phyloP scores from a whole-genome alignment of 495 filamentous ascomycete genomes.

The Tuber borchii region DNA sequence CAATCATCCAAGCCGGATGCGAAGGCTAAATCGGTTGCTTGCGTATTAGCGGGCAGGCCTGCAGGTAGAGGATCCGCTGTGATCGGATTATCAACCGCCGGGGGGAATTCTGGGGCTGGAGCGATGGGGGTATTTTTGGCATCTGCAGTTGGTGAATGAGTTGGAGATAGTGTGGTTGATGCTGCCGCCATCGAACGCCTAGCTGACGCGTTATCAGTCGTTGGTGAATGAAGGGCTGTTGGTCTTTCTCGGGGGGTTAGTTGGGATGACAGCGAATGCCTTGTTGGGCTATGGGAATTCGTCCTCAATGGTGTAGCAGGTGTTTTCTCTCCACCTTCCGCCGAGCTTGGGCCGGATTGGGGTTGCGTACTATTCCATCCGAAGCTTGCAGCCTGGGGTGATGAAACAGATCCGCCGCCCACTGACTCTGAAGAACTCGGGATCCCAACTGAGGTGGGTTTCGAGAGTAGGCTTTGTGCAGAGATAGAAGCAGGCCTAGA shows the following conservation, averaged over 20 bases:
- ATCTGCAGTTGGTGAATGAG: constrained; percentile 9
- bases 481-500: neutral
- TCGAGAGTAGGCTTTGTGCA: constrained; percentile 9
- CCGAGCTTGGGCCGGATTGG: constrained; percentile 14
- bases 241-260: constrained; percentile 20
- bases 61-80: constrained; percentile 6
- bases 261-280: constrained; percentile 20
- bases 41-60: constrained; percentile 1
- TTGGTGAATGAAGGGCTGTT: constrained; percentile 24
- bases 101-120: constrained; percentile 1
- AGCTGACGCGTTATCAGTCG: constrained; percentile 18
- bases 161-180: constrained; percentile 20
- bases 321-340: constrained; percentile 23
- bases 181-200: constrained; percentile 20
- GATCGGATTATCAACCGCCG: constrained; percentile 10
- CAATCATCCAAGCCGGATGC: constrained; percentile 24
- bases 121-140: constrained; percentile 14
- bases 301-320: constrained; percentile 19
- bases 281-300: constrained; percentile 15
- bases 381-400: constrained; percentile 24
- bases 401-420: constrained; percentile 13
- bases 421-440: constrained; percentile 9
- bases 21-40: constrained; percentile 2
- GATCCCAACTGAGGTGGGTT: constrained; percentile 15
- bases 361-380: constrained; percentile 25